Evolutionary conservation across 2,329 filamentous ascomycete genomes (phyloP), one percentile per base, ranked within the genome.

Genomic region (Cryphonectria nitschkei): DNA sequence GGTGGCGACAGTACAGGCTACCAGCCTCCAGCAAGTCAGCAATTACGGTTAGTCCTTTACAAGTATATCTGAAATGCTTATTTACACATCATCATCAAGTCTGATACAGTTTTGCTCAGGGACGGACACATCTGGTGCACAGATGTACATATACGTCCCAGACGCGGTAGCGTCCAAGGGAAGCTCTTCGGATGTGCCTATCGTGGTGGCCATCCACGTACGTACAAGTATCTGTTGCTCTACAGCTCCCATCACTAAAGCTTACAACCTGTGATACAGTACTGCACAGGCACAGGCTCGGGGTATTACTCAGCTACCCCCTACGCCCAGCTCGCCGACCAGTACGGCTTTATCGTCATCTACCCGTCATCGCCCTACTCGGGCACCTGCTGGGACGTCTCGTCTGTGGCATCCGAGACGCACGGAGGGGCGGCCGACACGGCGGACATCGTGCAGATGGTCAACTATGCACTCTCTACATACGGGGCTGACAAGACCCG

Each of bases 301-400:
- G 83, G 81, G 7, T 89, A 86, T 78, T 87, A 85, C 75, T 79
- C 76, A 29, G 82, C 82, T 70, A 85, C 83, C 0, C 83, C 85
- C 1, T 90, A 88, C 76, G 84, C 85, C 41, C 80, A 79, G 2
- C 81, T 86, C 19, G 86, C 88, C 19, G 87, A 89, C 72, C 78
- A 80, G 39, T 81, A 86, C 65, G 87, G 87, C 54, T 89, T 87
- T 78, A 88, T 91, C 68, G 77, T 83, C 26, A 83, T 85, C 73
- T 86, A 83, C 72, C 84, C 84, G 2, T 80, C 81, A 74, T 83
- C 80, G 6, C 80, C 75, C 65, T 81, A 79, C 69, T 76, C 75
- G 19, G 82, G 80, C 54, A 82, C 78, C 60, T 90, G 88, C 79
- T 90, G 88, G 84, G 88, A 90, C 74, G 88, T 90, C 7, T 84